Percentiles rank a stretch among this genome's conserved stretches.
Evolutionary conservation across 2,329 filamentous ascomycete species (phyloP).

Genomic region (Pseudopithomyces maydicus): DNA sequence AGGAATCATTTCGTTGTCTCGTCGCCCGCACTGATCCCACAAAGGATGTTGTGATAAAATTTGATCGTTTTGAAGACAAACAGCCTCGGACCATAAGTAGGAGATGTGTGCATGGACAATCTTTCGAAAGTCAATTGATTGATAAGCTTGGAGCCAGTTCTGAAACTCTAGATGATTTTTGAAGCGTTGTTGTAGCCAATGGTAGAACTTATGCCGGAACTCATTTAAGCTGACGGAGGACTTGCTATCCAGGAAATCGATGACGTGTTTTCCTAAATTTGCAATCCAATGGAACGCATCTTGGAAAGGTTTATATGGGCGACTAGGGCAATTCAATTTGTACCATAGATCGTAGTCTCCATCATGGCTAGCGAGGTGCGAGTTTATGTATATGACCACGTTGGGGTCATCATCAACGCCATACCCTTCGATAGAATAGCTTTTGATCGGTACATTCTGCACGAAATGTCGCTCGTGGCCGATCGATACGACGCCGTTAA

Average conservation of each 20-base stretch:
- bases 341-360: constrained; percentile 63
- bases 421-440: constrained; percentile 71
- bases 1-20: constrained; percentile 11
- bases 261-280: constrained; percentile 71
- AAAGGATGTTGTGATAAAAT: constrained; percentile 49
- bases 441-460: constrained; percentile 59
- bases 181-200: constrained; percentile 61
- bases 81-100: constrained; percentile 70
- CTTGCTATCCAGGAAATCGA: constrained; percentile 64
- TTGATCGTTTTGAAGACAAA: constrained; percentile 51
- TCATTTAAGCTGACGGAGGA: constrained; percentile 55
- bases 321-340: constrained; percentile 59
- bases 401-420: constrained; percentile 53
- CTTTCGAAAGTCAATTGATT: constrained; percentile 64
- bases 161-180: constrained; percentile 48
- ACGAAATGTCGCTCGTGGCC: constrained; percentile 57
- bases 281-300: constrained; percentile 72
- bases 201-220: constrained; percentile 63
- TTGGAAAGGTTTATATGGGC: constrained; percentile 67
- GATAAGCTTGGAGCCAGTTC: constrained; percentile 58
- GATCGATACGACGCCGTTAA: constrained; percentile 50
- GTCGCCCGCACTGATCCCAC: constrained; percentile 56
- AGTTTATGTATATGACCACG: constrained; percentile 69
- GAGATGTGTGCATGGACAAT: constrained; percentile 63
- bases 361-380: constrained; percentile 41